These are phyloP conservation scores for Mitragyna speciosa DNA, from an alignment of 257 asterid species.

Conservation along the genomic window DNA sequence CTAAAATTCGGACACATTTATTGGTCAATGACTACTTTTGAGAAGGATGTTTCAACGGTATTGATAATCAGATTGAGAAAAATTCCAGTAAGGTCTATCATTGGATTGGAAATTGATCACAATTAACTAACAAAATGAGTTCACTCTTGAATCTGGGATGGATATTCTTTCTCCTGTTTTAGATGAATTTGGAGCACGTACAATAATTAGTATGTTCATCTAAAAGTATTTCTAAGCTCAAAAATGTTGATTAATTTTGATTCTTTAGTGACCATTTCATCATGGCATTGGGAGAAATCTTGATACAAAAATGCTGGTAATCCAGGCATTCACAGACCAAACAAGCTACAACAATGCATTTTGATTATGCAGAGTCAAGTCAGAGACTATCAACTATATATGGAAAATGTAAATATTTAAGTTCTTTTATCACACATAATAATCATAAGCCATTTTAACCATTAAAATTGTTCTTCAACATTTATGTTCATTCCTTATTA, in stretches of 20 bases:
- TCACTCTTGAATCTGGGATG: not conserved
- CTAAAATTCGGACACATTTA: not conserved
- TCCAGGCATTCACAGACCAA: not conserved
- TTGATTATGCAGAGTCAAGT: not conserved
- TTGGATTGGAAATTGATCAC: slow-evolving; percentile 10
- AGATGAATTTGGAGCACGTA: too few relatives aligned
- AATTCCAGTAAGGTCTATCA: slow-evolving; percentile 7
- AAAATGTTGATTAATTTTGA: not conserved
- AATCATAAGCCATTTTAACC: not conserved
- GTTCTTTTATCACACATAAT: not conserved
- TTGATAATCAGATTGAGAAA: slow-evolving; percentile 14
- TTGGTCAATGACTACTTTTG: not conserved
- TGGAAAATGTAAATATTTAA: not conserved
- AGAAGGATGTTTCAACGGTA: not conserved
- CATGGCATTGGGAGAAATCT: too few relatives aligned
- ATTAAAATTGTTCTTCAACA: not conserved
- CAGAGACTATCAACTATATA: not conserved
- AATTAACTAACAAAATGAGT: not conserved
- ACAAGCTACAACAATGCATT: too few relatives aligned
- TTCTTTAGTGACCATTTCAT: not conserved
- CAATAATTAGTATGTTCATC: not conserved
- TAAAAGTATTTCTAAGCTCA: not conserved
- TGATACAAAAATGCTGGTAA: not conserved
- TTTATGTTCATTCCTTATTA: too few relatives aligned
- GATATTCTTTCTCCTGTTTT: not conserved